Evolutionary conservation across 73 alveolate genomes (phyloP), one percentile per base, ranked within the genome.

Genomic region (Diophrys appendiculata): DNA sequence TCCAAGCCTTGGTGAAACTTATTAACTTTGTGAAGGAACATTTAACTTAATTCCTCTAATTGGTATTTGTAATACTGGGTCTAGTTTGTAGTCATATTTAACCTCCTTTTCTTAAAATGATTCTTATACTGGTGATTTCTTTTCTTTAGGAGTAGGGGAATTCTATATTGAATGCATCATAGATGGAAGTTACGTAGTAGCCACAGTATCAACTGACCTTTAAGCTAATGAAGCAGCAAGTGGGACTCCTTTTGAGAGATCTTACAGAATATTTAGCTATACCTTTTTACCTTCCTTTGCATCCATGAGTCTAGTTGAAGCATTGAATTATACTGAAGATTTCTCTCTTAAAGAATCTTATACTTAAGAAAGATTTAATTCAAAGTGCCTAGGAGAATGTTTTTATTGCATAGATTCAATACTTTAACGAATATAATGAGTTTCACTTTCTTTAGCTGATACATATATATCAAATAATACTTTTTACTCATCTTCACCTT

Each of bases 21-120:
- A 13, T 60, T 22, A 60, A 26, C 14, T 0, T 34, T 28, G 22
- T 67, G 26, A 11, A 53, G 78, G 28, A 30, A 70, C 33, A 22
- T 33, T 31, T 31, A 22, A 29, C 65, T 70, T 28, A 33, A 43
- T 18, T 43, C 60, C 30, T 5, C 54, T 0, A 43, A 23, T 8
- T 26, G 53, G 68, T 1, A 32, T 72, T 11, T 33, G 18, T 68
- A 18, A 31, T 33, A 23, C 71, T 18, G 71, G n/a, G 52, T 72
- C 53, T 3, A 60, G 72, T 72, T 71, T 43, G 25, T 65, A 5
- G 69, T 32, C 43, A 32, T 53, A 1, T 34, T 34, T 2, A 33
- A 22, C 23, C 31, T 72, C 34, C 53, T 65, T 27, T 72, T 72
- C 53, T 72, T 43, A 11, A 43, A n/a, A n/a, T n/a, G 60, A 18